These are phyloP conservation scores for Scutellaria baicalensis DNA, from an alignment of 257 asterid genomes.

Conservation along the genomic window DNA sequence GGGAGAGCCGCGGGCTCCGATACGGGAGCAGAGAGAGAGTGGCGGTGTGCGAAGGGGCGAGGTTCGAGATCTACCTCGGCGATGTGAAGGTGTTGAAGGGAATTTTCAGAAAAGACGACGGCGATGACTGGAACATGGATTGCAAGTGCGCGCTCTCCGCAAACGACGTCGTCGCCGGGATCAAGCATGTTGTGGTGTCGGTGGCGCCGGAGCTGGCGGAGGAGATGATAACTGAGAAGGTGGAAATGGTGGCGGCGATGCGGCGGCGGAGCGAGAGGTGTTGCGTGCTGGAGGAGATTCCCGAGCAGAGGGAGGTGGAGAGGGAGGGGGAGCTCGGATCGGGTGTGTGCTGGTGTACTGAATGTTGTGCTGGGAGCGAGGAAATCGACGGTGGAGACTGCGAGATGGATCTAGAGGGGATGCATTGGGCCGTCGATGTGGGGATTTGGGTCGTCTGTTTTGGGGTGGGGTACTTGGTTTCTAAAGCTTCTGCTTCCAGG, in stretches of 20 bases:
- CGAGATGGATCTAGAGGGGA: conserved; percentile 23
- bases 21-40: conserved; percentile 56
- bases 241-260: conserved; percentile 27
- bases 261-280: conserved; percentile 22
- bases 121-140: conserved; percentile 47
- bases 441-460: conserved; percentile 76
- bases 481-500: conserved; percentile 40
- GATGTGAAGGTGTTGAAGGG: conserved; percentile 55
- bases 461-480: conserved; percentile 63
- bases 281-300: conserved; percentile 61
- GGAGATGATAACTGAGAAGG: conserved; percentile 29
- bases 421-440: conserved; percentile 72
- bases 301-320: conserved; percentile 49
- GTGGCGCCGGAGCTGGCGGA: conserved; percentile 46
- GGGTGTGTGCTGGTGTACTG: conserved; percentile 38
- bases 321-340: conserved; percentile 27
- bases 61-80: conserved; percentile 46
- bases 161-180: conserved; percentile 22
- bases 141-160: conserved; percentile 33
- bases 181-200: conserved; percentile 39
- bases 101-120: conserved; percentile 42
- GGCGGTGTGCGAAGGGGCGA: conserved; percentile 49
- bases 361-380: conserved; percentile 28
- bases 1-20: conserved; percentile 7
- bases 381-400: conserved; percentile 14